Evolutionary conservation across 139 green algal species (phyloP).

Genomic region (Volvox reticuliferus): DNA sequence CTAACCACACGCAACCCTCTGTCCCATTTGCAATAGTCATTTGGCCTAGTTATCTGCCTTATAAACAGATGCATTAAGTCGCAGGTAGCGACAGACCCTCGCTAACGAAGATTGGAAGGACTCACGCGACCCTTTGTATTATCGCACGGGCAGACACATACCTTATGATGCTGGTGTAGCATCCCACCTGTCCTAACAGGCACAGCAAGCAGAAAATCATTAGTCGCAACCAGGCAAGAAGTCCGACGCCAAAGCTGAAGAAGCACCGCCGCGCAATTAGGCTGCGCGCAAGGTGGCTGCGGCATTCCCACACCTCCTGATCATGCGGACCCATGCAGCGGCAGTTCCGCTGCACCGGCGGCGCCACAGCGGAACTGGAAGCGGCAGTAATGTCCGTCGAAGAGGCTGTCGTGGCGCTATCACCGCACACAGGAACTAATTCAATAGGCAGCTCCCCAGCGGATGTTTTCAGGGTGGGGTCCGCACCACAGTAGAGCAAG

Average conservation of each 20-base stretch:
- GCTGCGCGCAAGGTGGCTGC: slow-evolving; percentile 71
- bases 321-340: slow-evolving; percentile 71
- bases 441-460: slow-evolving; percentile 80
- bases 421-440: slow-evolving; percentile 76
- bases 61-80: too few species aligned
- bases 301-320: slow-evolving; percentile 83
- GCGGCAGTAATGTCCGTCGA: not conserved
- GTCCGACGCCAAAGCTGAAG: slow-evolving; percentile 50
- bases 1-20: too few species aligned
- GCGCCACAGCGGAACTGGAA: too few species aligned
- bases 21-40: too few species aligned
- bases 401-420: slow-evolving; percentile 7
- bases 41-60: too few species aligned
- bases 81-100: too few species aligned
- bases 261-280: slow-evolving; percentile 73
- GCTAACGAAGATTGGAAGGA: too few species aligned
- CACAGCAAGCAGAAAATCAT: slow-evolving; percentile 74
- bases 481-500: slow-evolving; percentile 77
- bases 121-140: too few species aligned
- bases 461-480: slow-evolving; percentile 70
- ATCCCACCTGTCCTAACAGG: slow-evolving; percentile 71
- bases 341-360: slow-evolving; percentile 51
- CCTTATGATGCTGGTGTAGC: slow-evolving; percentile 61
- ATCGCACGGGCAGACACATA: not conserved
- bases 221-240: slow-evolving; percentile 62